Evolutionary conservation across 1,284 basidiomycete species (phyloP).

Genomic region (Phellopilus nigrolimitatus): DNA sequence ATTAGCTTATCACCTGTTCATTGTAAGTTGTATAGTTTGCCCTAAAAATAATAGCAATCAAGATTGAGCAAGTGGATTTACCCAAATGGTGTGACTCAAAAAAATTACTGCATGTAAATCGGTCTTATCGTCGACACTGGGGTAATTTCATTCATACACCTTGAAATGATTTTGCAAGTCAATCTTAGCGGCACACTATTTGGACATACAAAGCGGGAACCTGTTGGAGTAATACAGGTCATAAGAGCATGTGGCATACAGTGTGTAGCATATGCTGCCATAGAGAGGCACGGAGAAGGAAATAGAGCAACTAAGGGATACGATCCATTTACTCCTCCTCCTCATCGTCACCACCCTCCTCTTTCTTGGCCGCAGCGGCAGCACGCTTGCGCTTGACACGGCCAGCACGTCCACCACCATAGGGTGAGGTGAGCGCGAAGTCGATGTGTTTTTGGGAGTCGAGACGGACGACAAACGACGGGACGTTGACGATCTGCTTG

Average conservation of each 20-base stretch:
- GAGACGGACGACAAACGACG: slow-evolving; percentile 97
- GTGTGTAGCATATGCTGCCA: slow-evolving; percentile 4
- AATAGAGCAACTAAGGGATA: neutral
- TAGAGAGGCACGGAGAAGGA: slow-evolving; percentile 4
- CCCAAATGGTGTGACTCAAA: no score
- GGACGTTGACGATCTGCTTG: slow-evolving; percentile 99
- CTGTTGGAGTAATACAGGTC: neutral
- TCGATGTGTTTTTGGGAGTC: slow-evolving; percentile 99
- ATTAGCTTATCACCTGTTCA: no score
- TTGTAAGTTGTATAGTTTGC: no score
- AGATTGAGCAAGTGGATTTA: no score
- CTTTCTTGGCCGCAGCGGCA: slow-evolving; percentile 88
- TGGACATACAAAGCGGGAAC: neutral
- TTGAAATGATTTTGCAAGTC: no score
- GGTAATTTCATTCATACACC: no score
- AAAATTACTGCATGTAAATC: no score
- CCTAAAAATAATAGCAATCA: no score
- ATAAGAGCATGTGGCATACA: slow-evolving; percentile 1
- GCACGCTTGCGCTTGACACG: slow-evolving; percentile 99
- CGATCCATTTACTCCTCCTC: slow-evolving; percentile 71
- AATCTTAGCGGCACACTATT: neutral
- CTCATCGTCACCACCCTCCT: slow-evolving; percentile 85
- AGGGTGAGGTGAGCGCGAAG: slow-evolving; percentile 96
- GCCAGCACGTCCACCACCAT: slow-evolving; percentile 94
- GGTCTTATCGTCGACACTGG: no score